Base-by-base conservation (phyloP, 192 early-diverging fungal species). In the Helicostylum pulchrum region DNA sequence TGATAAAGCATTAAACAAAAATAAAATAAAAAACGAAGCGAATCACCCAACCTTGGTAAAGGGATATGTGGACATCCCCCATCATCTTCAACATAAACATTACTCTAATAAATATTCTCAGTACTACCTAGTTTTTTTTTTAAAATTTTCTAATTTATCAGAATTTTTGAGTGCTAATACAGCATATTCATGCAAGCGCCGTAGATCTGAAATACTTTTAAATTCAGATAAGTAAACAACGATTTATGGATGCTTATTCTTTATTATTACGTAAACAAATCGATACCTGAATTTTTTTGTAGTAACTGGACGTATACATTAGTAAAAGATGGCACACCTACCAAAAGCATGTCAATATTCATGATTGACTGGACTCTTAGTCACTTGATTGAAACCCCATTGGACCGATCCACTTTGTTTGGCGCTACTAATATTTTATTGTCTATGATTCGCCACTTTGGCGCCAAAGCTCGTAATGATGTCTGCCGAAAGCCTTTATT, bases 171-270 rank as follows among this genome's bases (percentile, higher is more conserved):
- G n/a, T n/a, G n/a, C n/a, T n/a, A n/a, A n/a, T n/a, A n/a, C n/a
- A n/a, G n/a, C n/a, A n/a, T n/a, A n/a, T n/a, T n/a, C n/a, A n/a
- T n/a, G n/a, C n/a, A n/a, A n/a, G n/a, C n/a, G n/a, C n/a, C n/a
- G n/a, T n/a, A n/a, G n/a, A n/a, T n/a, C n/a, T n/a, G n/a, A n/a
- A n/a, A n/a, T n/a, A n/a, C n/a, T n/a, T n/a, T n/a, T n/a, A n/a
- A n/a, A n/a, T n/a, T n/a, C n/a, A n/a, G n/a, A n/a, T n/a, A n/a
- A n/a, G n/a, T n/a, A n/a, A n/a, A n/a, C n/a, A n/a, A n/a, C n/a
- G n/a, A n/a, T n/a, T n/a, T n/a, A n/a, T 65, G 64, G 64, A 65
- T 56, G 53, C 19, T 50, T 6, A 65, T 65, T 34, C 44, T 65
- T 1, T 56, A 65, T 17, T 56, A 65, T 12, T 65, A 52, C 15